Evolutionary conservation across 768 basidiomycete species (phyloP).

Genomic region (Tylopilus plumbeoviolaceoides): DNA sequence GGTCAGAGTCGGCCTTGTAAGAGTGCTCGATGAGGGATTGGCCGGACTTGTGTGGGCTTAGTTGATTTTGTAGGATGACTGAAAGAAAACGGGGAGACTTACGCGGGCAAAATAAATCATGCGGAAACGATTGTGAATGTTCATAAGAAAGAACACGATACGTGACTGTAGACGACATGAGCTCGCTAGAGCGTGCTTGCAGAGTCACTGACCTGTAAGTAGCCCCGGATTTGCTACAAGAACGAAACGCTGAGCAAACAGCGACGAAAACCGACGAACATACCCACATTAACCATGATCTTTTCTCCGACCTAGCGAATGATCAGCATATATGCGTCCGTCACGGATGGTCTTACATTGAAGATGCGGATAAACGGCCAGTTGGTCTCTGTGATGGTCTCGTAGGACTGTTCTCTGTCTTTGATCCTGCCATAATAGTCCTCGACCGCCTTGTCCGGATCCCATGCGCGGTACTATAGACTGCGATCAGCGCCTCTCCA

Average conservation of each 20-base stretch:
- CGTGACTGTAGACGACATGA: slow-evolving; percentile 55
- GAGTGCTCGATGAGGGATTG: slow-evolving; percentile 98
- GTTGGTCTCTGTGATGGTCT: slow-evolving; percentile 85
- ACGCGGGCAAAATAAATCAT: slow-evolving; percentile 97
- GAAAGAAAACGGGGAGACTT: slow-evolving; percentile 23
- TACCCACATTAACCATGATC: slow-evolving; percentile 84
- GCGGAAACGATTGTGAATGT: slow-evolving; percentile 90
- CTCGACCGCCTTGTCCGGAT: slow-evolving; percentile 84
- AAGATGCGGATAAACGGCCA: slow-evolving; percentile 95
- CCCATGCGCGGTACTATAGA: slow-evolving; percentile 83
- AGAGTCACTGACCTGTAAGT: slow-evolving; percentile 61
- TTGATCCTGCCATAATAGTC: slow-evolving; percentile 91
- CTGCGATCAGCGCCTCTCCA: neutral
- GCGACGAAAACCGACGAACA: neutral
- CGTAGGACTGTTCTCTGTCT: slow-evolving; percentile 84
- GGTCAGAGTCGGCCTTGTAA: slow-evolving; percentile 96
- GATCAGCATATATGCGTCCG: slow-evolving; percentile 6
- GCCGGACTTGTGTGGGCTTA: slow-evolving; percentile 62
- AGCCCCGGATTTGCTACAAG: slow-evolving; percentile 75
- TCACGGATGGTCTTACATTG: slow-evolving; percentile 52
- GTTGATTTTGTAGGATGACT: neutral
- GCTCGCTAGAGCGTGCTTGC: neutral
- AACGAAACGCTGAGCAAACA: neutral
- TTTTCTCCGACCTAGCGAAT: slow-evolving; percentile 79
- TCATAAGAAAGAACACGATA: slow-evolving; percentile 99